A percentile compares a stretch with the other conserved stretches of the same genome.
phyloP scores from a whole-genome alignment of 2,329 filamentous ascomycete genomes.

The Aquanectria penicillioides region DNA sequence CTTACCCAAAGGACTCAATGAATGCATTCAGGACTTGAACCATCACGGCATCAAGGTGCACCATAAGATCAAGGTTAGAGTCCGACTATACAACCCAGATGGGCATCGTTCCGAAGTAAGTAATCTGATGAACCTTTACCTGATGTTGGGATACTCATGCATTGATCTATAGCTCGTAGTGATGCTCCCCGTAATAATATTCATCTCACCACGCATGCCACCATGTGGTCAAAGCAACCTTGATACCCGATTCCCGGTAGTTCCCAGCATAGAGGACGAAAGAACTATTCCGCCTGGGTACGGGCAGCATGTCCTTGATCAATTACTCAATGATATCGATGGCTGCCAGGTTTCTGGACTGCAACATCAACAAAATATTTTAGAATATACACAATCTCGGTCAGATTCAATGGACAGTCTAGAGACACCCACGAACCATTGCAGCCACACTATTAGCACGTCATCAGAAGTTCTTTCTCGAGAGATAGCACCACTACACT shows the following conservation, averaged over 20 bases:
- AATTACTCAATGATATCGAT: too few relatives aligned
- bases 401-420: too few relatives aligned
- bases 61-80: slow-evolving; percentile 89
- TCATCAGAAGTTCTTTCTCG: too few relatives aligned
- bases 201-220: slow-evolving; percentile 93
- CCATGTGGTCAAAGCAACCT: slow-evolving; percentile 84
- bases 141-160: rapidly evolving
- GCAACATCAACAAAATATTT: too few relatives aligned
- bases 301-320: too few relatives aligned
- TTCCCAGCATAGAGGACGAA: neutral
- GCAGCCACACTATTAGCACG: too few relatives aligned
- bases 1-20: slow-evolving; percentile 81
- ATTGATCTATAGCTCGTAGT: slow-evolving; percentile 72
- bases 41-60: slow-evolving; percentile 87
- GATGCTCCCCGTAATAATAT: slow-evolving; percentile 87
- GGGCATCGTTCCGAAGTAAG: slow-evolving; percentile 88
- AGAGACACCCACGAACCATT: too few relatives aligned
- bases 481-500: too few relatives aligned
- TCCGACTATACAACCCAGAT: slow-evolving; percentile 92
- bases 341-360: too few relatives aligned
- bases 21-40: slow-evolving; percentile 89
- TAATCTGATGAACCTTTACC: rapidly evolving
- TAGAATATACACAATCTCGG: too few relatives aligned
- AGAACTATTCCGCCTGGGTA: neutral
- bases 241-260: neutral